Percentiles rank a stretch among this genome's conserved stretches.
These are phyloP conservation scores for Symbiodinium natans DNA, from an alignment of 73 alveolate species.

Conservation along the genomic window DNA sequence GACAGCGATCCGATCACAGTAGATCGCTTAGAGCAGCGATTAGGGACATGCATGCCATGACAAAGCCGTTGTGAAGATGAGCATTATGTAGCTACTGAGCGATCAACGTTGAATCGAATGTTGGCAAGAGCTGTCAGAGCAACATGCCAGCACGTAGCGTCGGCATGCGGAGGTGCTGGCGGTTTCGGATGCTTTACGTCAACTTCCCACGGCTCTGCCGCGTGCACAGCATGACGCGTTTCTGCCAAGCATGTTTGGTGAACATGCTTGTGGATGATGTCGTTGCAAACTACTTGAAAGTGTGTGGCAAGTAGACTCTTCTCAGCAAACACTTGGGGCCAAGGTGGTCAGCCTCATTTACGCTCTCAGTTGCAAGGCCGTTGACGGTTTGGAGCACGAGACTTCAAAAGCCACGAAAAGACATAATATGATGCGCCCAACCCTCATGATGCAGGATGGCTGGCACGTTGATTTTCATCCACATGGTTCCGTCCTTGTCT, in stretches of 20 bases:
- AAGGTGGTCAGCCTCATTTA: neutral
- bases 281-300: too few relatives aligned
- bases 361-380: neutral
- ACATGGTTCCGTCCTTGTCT: constrained; percentile 47
- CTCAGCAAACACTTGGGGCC: neutral
- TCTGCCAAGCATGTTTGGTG: neutral
- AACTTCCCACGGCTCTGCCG: neutral
- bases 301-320: too few relatives aligned
- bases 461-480: constrained; percentile 68
- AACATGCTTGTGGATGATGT: too few relatives aligned
- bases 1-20: too few relatives aligned
- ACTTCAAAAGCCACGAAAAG: too few relatives aligned
- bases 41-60: too few relatives aligned
- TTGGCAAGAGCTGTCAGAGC: neutral
- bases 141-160: neutral
- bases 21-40: too few relatives aligned
- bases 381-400: too few relatives aligned
- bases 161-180: neutral
- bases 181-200: neutral
- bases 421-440: too few relatives aligned
- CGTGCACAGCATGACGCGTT: neutral
- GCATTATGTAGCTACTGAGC: too few relatives aligned
- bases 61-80: too few relatives aligned
- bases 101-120: too few relatives aligned
- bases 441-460: constrained; percentile 39